Conservation (phyloP, 352 stramenopile species). For the Phytophthora capsici region DNA sequence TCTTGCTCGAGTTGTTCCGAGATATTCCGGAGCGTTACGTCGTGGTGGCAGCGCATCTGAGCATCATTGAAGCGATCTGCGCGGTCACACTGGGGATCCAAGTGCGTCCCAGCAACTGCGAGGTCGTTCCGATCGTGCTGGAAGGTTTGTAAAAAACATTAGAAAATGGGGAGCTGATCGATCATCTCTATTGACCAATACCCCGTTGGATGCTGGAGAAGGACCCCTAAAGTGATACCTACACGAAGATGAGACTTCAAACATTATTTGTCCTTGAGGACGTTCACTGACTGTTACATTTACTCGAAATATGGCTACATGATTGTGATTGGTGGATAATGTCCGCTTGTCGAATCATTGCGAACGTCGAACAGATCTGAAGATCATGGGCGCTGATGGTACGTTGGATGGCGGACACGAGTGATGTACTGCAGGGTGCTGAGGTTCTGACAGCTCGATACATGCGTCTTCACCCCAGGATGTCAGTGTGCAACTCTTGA, state of each 20-base stretch:
- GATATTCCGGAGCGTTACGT: constrained; percentile 66
- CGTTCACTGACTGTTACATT: neutral
- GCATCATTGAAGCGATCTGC: constrained; percentile 76
- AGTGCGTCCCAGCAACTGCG: constrained; percentile 53
- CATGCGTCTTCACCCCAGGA: constrained; percentile 9
- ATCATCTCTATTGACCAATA: neutral
- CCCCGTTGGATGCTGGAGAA: neutral
- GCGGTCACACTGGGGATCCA: constrained; percentile 37
- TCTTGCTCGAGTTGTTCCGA: constrained; percentile 59
- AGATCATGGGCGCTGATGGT: constrained; percentile 29
- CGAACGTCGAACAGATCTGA: constrained; percentile 12
- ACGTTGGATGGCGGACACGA: constrained; percentile 11
- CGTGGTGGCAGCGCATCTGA: constrained; percentile 70
- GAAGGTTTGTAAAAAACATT: constrained; percentile 21
- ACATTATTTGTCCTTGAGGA: no score
- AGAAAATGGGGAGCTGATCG: neutral
- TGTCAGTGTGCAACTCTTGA: constrained; percentile 49
- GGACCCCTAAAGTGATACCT: neutral
- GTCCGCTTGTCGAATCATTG: neutral
- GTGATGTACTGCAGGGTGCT: neutral
- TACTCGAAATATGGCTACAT: constrained; percentile 1
- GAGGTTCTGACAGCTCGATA: constrained; percentile 4
- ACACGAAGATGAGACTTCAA: neutral
- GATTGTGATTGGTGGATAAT: constrained; percentile 14
- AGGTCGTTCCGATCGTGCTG: constrained; percentile 59